phyloP scores from a whole-genome alignment of 192 early-diverging fungal genomes.

The Diversispora eburnea region DNA sequence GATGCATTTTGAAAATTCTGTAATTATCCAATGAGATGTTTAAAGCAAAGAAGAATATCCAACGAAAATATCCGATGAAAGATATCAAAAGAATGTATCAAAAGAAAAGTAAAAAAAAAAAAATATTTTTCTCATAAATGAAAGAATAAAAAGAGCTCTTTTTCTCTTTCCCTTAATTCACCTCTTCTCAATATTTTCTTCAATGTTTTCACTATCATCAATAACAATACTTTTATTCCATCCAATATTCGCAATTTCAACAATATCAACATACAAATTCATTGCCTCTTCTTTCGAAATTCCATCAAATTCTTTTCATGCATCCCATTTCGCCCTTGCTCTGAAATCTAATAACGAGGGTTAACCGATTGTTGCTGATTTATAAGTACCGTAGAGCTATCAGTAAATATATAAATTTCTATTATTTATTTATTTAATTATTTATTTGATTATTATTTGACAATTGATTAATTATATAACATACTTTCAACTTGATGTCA shows the following conservation, averaged over 20 bases:
- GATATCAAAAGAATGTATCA: too few relatives aligned
- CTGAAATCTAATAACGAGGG: constrained; percentile 43
- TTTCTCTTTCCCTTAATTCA: not conserved
- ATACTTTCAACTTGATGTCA: constrained; percentile 15
- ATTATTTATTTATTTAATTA: not conserved
- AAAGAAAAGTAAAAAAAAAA: not conserved
- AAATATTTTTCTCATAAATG: too few relatives aligned
- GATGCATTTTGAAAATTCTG: not conserved
- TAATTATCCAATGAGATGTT: not conserved
- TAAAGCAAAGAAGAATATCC: not conserved
- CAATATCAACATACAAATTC: constrained; percentile 11
- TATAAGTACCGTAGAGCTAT: constrained; percentile 43
- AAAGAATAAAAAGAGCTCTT: too few relatives aligned
- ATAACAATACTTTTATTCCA: constrained; percentile 25
- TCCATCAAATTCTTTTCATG: constrained; percentile 40
- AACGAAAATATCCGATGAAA: too few relatives aligned
- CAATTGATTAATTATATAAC: not conserved
- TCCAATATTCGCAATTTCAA: constrained; percentile 15
- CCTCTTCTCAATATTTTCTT: not conserved
- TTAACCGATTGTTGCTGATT: constrained; percentile 38
- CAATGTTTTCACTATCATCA: constrained; percentile 29
- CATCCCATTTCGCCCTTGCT: constrained; percentile 43
- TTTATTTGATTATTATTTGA: not conserved
- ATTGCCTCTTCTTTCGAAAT: constrained; percentile 24
- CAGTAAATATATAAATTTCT: not conserved